Evolutionary conservation across 2,329 filamentous ascomycete species (phyloP), one percentile per base, ranked within the genome.

Genomic region (Ophiocordyceps australis): DNA sequence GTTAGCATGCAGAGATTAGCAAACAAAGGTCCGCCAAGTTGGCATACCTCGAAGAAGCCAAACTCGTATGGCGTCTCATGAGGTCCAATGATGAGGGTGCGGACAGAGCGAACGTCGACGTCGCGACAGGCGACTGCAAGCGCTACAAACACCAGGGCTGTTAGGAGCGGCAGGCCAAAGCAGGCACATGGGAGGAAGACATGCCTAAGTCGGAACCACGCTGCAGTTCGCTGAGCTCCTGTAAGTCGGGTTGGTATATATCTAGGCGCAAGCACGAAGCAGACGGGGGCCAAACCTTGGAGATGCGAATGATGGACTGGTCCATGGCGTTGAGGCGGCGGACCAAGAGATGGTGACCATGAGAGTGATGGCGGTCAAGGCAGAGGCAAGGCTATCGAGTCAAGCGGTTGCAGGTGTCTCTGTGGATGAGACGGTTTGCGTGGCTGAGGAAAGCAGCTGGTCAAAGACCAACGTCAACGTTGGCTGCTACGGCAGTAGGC

Each of bases 31-130:
- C n/a, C n/a, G n/a, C n/a, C n/a, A n/a, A n/a, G n/a, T n/a, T n/a
- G 28, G 45, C 60, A 31, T 48, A 89, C 83, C 64, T 95, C 83
- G 45, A 92, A 95, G 54, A 94, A 94, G 4, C 89, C 89, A 44
- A 91, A 94, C 49, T 94, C 85, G 49, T 98, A 98, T 0, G 86
- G 85, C 1, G 85, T 92, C 39, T 89, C 85, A 35, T 86, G 82
- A 14, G 89, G 86, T 1, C 89, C 89, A 37, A 95, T 71, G 40
- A 95, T 86, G 35, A 95, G 52, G 25, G 85, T 82, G 45, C 73
- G 77, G 25, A 95, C 75, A 45, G 81, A 77, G 28, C 85, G 77
- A 32, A 95, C 80, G 49, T 98, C 83, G 38, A 73, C 65, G 50
- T 95, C 89, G 26, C 78, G 66, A 45, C 79, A 92, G 29, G 80